These are phyloP conservation scores for Eremothecium gossypii DNA, from an alignment of 1,139 yeast species.

Conservation along the genomic window DNA sequence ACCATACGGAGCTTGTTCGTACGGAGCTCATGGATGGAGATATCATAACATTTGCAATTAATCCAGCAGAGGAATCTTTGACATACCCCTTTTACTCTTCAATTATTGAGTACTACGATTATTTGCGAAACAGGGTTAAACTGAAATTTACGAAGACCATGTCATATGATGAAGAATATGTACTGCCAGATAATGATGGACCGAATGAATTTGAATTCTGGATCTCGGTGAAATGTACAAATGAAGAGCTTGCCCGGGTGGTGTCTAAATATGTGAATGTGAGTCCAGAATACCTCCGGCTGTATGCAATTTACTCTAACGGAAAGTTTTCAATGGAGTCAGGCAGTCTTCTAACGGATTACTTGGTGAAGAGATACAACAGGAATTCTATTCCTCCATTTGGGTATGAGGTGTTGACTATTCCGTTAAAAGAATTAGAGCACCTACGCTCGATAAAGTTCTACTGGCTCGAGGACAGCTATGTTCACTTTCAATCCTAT, in stretches of 20 bases:
- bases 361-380: conserved; percentile 43
- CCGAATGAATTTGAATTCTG: conserved; percentile 46
- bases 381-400: conserved; percentile 39
- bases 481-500: conserved; percentile 55
- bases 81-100: conserved; percentile 27
- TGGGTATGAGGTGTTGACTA: conserved; percentile 69
- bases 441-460: conserved; percentile 56
- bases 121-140: conserved; percentile 57
- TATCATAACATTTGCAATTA: conserved; percentile 52
- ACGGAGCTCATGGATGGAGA: conserved; percentile 74
- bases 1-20: conserved; percentile 35
- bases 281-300: conserved; percentile 55
- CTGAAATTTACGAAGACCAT: conserved; percentile 39
- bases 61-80: conserved; percentile 15
- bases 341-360: conserved; percentile 30
- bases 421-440: conserved; percentile 70
- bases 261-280: conserved; percentile 47
- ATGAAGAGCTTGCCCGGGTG: conserved; percentile 48
- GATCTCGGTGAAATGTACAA: conserved; percentile 55
- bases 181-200: conserved; percentile 30
- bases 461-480: conserved; percentile 52
- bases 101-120: conserved; percentile 50
- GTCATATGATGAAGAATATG: conserved; percentile 43
- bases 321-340: conserved; percentile 35
- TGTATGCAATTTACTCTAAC: conserved; percentile 54